Evolutionary conservation across 1,139 yeast species (phyloP), one percentile per base, ranked within the genome.

Genomic region (Blastobotrys serpentis): DNA sequence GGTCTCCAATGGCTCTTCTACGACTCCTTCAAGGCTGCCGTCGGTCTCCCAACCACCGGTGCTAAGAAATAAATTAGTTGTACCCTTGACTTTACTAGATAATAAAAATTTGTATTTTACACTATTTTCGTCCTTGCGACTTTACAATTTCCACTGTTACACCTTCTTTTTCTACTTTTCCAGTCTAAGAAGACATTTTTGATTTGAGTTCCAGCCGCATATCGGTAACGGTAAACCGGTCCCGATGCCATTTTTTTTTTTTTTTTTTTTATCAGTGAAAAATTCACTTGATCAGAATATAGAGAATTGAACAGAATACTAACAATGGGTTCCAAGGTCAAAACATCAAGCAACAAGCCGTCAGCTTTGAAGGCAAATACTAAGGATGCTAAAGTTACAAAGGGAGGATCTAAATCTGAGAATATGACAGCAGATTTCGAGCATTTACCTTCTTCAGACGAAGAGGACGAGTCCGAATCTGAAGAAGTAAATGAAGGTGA

Each of bases 1-100:
- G 96, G 96, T 55, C 80, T 86, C 78, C 98, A 90, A 76, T 90
- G 97, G 97, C 78, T 90, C 66, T 78, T 90, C 55, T 90, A 90
- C 72, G 98, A 90, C 70, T 84, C 96, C 11, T 90, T 90, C 77
- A 90, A 90, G 74, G 94, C 87, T 23, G 79, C 79, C 61, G 81
- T 87, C 53, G 98, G 97, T 10, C 78, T 90, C 61, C 97, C 98
- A 65, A 87, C 98, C 37, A 84, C 95, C 23, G 58, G 46, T 49
- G 52, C 51, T 30, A 47, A 47, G 50, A 47, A 47, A 38, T 48
- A 48, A 41, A 30, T 17, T 7, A 13, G 13, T 6, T 17, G 21
- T 33, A 16, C 16, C 38, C 17, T 33, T 17, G 11, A 33, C 13
- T 33, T 13, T 13, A 33, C 17, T 13, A 13, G 13, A 33, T 33